Conservation (phyloP, 768 basidiomycete genomes). For the Xerocomellus dryophilus region DNA sequence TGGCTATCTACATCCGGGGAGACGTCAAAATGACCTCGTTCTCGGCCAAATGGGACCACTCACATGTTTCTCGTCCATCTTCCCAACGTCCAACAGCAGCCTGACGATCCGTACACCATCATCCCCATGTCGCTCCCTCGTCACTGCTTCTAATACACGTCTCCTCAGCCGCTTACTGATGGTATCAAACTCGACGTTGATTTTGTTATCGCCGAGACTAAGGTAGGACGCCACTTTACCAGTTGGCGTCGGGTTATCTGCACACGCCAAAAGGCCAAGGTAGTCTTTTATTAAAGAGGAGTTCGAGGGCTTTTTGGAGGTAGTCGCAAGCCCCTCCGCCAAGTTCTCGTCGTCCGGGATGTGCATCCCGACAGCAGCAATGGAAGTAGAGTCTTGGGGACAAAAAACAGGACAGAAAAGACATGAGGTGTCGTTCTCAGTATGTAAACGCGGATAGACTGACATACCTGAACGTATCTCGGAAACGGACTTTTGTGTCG, state of each 20-base stretch:
- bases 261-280: constrained; percentile 72
- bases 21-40: background rate
- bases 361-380: constrained; percentile 60
- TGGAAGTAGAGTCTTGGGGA: constrained; percentile 58
- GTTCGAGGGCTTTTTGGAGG: constrained; percentile 51
- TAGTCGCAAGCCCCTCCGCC: constrained; percentile 57
- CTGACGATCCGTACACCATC: constrained; percentile 81
- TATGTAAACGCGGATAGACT: background rate
- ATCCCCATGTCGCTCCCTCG: constrained; percentile 79
- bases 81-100: constrained; percentile 75
- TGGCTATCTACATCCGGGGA: constrained; percentile 68
- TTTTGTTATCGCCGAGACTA: constrained; percentile 65
- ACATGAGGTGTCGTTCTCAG: background rate
- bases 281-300: constrained; percentile 72
- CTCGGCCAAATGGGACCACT: constrained; percentile 15
- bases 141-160: constrained; percentile 71
- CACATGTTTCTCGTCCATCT: constrained; percentile 94
- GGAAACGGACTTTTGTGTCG: constrained; percentile 54
- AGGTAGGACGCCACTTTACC: constrained; percentile 72
- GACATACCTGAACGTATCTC: constrained; percentile 63
- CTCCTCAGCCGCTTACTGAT: constrained; percentile 65
- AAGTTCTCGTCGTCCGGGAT: constrained; percentile 62
- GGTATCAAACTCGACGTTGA: constrained; percentile 77
- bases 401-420: background rate
- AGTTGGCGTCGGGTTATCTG: constrained; percentile 76